Evolutionary conservation across 164 flowering plant genomes (phyloP).

Genomic region (Vitis amurensis): DNA sequence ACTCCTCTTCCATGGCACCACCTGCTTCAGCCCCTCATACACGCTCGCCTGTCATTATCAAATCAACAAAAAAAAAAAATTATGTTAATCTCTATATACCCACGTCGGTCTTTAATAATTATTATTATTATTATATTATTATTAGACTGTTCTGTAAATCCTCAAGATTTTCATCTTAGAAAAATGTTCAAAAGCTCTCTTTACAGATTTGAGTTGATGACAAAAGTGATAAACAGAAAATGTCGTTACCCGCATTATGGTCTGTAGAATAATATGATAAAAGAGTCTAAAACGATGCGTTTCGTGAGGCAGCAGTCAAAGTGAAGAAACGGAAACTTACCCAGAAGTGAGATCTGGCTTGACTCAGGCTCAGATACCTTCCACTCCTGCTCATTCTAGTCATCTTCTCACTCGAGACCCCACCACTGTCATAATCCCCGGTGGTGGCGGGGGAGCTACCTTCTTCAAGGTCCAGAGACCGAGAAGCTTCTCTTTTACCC

Average conservation of each 20-base stretch:
- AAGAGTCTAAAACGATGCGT: not conserved
- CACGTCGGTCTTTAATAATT: not conserved
- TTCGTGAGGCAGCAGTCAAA: not conserved
- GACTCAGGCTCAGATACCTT: constrained; percentile 23
- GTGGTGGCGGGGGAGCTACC: not conserved
- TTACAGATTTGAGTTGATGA: too few species aligned
- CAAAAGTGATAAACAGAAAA: too few species aligned
- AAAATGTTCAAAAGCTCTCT: too few species aligned
- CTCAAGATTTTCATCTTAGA: too few species aligned
- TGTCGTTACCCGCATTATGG: too few species aligned
- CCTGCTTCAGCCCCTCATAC: constrained; percentile 43
- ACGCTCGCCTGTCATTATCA: constrained; percentile 30
- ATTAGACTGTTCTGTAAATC: too few species aligned
- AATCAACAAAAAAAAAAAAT: not conserved
- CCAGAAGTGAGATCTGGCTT: constrained; percentile 39
- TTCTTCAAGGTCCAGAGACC: constrained; percentile 4
- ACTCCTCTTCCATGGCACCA: constrained; percentile 33
- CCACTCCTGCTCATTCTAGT: constrained; percentile 26
- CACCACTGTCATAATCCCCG: constrained; percentile 3
- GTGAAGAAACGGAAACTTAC: constrained; percentile 18
- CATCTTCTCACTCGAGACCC: constrained; percentile 13
- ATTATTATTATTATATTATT: not conserved
- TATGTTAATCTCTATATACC: not conserved
- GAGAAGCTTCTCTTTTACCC: constrained; percentile 26
- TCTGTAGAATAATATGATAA: not conserved